These are phyloP conservation scores for Pisolithus sp. DNA, from an alignment of 768 basidiomycete species.

Conservation along the genomic window DNA sequence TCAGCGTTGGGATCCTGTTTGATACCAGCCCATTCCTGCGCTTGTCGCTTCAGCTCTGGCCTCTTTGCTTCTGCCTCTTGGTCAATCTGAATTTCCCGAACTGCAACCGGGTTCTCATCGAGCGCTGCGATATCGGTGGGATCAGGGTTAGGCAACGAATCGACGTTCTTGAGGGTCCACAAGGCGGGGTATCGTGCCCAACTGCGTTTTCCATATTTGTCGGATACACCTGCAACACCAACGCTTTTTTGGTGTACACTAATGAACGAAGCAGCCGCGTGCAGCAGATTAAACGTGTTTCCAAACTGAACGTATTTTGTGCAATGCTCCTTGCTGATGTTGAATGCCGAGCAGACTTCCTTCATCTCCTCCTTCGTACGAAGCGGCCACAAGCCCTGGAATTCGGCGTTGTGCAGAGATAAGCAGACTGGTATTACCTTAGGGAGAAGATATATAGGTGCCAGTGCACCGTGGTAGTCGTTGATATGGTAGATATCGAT, in stretches of 20 bases:
- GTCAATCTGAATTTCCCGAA: conserved; percentile 74
- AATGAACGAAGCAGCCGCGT: conserved; percentile 90
- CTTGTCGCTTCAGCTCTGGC: conserved; percentile 85
- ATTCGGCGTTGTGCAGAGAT: conserved; percentile 94
- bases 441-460: conserved; percentile 84
- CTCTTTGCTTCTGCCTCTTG: conserved; percentile 80
- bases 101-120: conserved; percentile 67
- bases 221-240: conserved; percentile 94
- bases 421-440: conserved; percentile 87
- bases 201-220: conserved; percentile 95
- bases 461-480: conserved; percentile 92
- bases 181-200: conserved; percentile 96
- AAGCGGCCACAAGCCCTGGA: conserved; percentile 94
- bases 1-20: conserved; percentile 87
- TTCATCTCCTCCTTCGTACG: conserved; percentile 98
- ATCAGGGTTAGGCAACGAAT: conserved; percentile 92
- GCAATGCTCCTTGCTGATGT: conserved; percentile 93
- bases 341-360: conserved; percentile 96
- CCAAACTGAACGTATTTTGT: conserved; percentile 97
- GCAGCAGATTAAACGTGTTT: conserved; percentile 93
- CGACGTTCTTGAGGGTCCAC: conserved; percentile 94
- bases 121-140: conserved; percentile 92
- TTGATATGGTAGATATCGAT: conserved; percentile 95
- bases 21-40: conserved; percentile 93
- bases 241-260: conserved; percentile 88